Percentiles rank a stretch among this genome's conserved stretches.
These are phyloP conservation scores for Colletotrichum ledebouriae DNA, from an alignment of 2,329 filamentous ascomycete genomes.

Conservation along the genomic window DNA sequence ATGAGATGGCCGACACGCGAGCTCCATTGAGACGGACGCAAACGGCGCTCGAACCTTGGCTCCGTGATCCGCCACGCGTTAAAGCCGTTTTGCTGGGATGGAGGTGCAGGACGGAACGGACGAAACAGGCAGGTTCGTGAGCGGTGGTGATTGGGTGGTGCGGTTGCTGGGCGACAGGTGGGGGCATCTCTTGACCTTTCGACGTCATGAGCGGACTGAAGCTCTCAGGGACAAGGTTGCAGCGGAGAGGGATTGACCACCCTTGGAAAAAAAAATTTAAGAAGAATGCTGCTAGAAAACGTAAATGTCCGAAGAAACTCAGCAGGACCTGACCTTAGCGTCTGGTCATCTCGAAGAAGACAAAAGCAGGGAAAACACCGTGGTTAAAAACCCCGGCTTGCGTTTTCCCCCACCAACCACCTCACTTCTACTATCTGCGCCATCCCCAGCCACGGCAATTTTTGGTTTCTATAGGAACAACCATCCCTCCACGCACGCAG, in stretches of 20 bases:
- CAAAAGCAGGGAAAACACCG: conserved; percentile 11
- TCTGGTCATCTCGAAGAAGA: not conserved
- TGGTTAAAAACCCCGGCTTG: conserved; percentile 4
- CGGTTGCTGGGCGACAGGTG: conserved; percentile 46
- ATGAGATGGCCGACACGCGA: not conserved
- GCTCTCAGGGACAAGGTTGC: not conserved
- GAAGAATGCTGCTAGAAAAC: not conserved
- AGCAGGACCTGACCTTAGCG: not conserved
- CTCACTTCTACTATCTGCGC: conserved; percentile 23
- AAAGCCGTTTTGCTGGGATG: conserved; percentile 17
- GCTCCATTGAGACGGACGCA: too few relatives aligned
- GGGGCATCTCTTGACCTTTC: conserved; percentile 48
- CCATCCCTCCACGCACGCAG: conserved; percentile 20
- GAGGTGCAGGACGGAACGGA: conserved; percentile 14
- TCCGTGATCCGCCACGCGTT: conserved; percentile 15
- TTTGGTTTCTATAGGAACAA: conserved; percentile 48
- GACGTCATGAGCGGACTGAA: conserved; percentile 49
- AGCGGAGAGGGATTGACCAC: not conserved
- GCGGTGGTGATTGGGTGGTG: conserved; percentile 38
- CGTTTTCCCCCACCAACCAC: conserved; percentile 42
- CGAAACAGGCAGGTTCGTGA: conserved; percentile 14
- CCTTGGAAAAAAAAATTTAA: not conserved
- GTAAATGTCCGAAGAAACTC: not conserved
- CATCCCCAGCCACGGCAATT: conserved; percentile 44
- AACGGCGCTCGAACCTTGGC: conserved; percentile 19